Base-by-base conservation (phyloP, 352 stramenopile species). In the Phytophthora litchii region DNA sequence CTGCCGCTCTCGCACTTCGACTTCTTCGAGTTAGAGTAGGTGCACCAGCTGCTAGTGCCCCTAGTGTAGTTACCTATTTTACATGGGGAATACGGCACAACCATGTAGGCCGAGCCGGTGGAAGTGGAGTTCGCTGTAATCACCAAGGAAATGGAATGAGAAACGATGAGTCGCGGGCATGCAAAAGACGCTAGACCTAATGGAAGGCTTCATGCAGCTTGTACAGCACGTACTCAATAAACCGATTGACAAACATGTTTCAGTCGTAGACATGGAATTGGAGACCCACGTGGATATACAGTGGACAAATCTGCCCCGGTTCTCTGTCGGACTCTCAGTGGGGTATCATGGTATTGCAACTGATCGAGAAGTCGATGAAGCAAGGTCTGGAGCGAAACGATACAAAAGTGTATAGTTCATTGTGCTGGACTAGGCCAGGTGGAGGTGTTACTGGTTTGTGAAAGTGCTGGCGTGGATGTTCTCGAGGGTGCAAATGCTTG, bases 281-380 rank as follows among this genome's bases (percentile, higher is more conserved):
- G 62, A 82, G 6, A 40, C 70, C 0, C 72, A 77, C 14, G 56
- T 51, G 0, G 47, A 72, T 17, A 55, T 78, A 5, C 37, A 68
- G n/a, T 84, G 69, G 63, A 69, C 48, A 13, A 32, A 53, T 8
- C 61, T 89, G 25, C 78, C 78, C 6, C 70, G 73, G 11, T 89
- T 89, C 46, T 44, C 86, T 21, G 54, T 87, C 10, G 76, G 73
- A 10, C 78, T 88, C 45, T 87, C 76, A 1, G 87, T 88, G 71
- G 80, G 80, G 50, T 83, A 16, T 57, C n/a, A n/a, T 89, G 17
- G 46, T 70, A 25, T 52, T 86, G 47, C 61, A 74, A 29, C 55
- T 83, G 12, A 50, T 63, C 1, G 54, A 73, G 60, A 37, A 62
- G 14, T 65, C 40, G 0, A 52, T 55, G 13, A 16, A 73, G 14